phyloP scores from a whole-genome alignment of 768 basidiomycete species.

The Boletellus ananiceps region DNA sequence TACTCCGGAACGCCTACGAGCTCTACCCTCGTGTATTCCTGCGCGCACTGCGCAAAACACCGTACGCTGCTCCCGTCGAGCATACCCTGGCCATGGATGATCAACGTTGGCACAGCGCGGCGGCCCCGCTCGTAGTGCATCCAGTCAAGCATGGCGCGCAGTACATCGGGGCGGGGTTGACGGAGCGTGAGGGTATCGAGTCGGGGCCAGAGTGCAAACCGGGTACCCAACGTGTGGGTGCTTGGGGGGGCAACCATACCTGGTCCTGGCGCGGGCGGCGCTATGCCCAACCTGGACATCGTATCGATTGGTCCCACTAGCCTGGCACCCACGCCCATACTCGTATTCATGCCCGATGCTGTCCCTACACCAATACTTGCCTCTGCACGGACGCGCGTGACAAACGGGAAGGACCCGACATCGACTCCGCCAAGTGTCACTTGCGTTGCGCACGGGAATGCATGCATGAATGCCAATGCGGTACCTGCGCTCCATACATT shows the following conservation, averaged over 20 bases:
- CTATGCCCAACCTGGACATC: not conserved
- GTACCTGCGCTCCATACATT: constrained; percentile 23
- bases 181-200: constrained; percentile 20
- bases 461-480: constrained; percentile 23
- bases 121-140: constrained; percentile 11
- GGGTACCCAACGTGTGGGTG: not conserved
- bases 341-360: not conserved
- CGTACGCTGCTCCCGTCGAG: constrained; percentile 15
- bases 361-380: not conserved
- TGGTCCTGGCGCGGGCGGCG: not conserved
- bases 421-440: constrained; percentile 25
- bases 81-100: constrained; percentile 14
- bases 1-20: constrained; percentile 1
- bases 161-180: constrained; percentile 20
- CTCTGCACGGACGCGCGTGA: constrained; percentile 9
- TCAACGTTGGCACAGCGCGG: constrained; percentile 7
- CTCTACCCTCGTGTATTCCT: constrained; percentile 14
- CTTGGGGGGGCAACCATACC: not conserved
- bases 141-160: constrained; percentile 22
- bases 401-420: constrained; percentile 21
- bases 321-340: not conserved
- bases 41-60: constrained; percentile 11
- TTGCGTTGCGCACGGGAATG: constrained; percentile 21
- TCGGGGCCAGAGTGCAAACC: constrained; percentile 15
- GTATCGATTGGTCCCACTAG: not conserved